Conservation (phyloP, 352 stramenopile genomes). For the Globisporangium abappressorium region DNA sequence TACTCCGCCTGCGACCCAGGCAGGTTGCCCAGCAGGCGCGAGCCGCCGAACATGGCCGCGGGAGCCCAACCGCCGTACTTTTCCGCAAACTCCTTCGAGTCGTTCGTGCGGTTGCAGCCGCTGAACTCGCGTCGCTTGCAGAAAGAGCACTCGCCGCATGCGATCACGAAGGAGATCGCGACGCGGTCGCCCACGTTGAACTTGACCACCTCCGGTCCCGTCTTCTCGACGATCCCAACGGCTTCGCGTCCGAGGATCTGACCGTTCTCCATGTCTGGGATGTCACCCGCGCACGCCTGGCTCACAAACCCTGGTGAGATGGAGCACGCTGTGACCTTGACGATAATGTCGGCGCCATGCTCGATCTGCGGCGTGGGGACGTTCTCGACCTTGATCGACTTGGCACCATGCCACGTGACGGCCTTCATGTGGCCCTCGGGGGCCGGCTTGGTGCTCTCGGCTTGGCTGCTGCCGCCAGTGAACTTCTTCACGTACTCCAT, state of each 20-base stretch:
- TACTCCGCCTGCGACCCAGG: slow-evolving; percentile 72
- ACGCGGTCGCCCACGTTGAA: slow-evolving; percentile 66
- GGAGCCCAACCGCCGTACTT: slow-evolving; percentile 62
- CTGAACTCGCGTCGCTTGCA: slow-evolving; percentile 60
- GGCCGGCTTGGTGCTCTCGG: slow-evolving; percentile 16
- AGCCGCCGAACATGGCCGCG: slow-evolving; percentile 57
- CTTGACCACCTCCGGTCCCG: slow-evolving; percentile 45
- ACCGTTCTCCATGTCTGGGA: slow-evolving; percentile 46
- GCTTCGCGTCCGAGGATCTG: slow-evolving; percentile 71
- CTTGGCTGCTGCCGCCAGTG: slow-evolving; percentile 13
- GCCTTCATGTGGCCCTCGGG: slow-evolving; percentile 48
- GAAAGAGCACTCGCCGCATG: slow-evolving; percentile 67
- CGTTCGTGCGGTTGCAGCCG: slow-evolving; percentile 70
- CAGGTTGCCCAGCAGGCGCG: slow-evolving; percentile 50
- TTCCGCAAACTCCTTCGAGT: slow-evolving; percentile 63
- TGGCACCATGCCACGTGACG: slow-evolving; percentile 50
- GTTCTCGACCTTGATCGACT: slow-evolving; percentile 48
- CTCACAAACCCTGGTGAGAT: slow-evolving; percentile 54
- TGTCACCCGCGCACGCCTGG: slow-evolving; percentile 35
- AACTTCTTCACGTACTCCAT: slow-evolving; percentile 41
- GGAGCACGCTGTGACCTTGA: slow-evolving; percentile 64
- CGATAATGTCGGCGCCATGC: slow-evolving; percentile 47
- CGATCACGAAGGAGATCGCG: slow-evolving; percentile 67
- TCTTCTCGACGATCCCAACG: slow-evolving; percentile 54
- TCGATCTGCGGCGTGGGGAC: slow-evolving; percentile 58